Base-by-base conservation (phyloP, 495 filamentous ascomycete species). In the Polyplosphaeria fusca region DNA sequence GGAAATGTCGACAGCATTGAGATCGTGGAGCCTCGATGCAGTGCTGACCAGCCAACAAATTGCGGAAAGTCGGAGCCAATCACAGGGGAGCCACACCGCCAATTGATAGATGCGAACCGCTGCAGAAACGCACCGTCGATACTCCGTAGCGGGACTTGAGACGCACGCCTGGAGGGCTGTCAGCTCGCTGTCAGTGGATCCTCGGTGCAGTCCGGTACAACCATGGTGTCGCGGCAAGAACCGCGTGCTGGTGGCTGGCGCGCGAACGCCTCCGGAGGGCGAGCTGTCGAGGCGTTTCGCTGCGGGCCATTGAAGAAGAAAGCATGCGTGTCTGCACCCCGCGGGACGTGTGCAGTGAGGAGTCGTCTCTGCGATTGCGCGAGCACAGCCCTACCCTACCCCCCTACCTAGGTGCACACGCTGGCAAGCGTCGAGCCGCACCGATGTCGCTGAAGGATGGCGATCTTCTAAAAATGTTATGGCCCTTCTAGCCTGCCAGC, bases 101-200 rank as follows among this genome's bases (percentile, higher is more conserved):
- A 60, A 58, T 65, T 65, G 62, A 11, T 16, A 40, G 50, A 56
- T 64, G 61, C 61, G 61, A 64, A 64, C 60, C 47, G 49, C 60
- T 63, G 54, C 60, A 44, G 30, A 42, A 27, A 46, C 39, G 39
- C 39, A 42, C 9, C 39, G 5, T 12, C 39, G 20, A 19, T 41
- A 22, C 26, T 50, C 24, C 46, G 47, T 51, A 40, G 28, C 32
- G 46, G 52, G 38, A 26, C 32, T 47, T n/a, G n/a, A 44, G 11
- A 50, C 43, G 54, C 35, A n/a, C 45, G 52, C 26, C 47, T 27
- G 23, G n/a, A 18, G 7, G 37, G 24, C 42, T 46, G 51, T 54
- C 42, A 56, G 52, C 42, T 24, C 20, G 30, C 52, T 16, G n/a
- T n/a, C n/a, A n/a, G n/a, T n/a, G n/a, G n/a, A n/a, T 14, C n/a